Base-by-base conservation (phyloP, 108 stramenopile genomes). In the Nitzschia sp. region DNA sequence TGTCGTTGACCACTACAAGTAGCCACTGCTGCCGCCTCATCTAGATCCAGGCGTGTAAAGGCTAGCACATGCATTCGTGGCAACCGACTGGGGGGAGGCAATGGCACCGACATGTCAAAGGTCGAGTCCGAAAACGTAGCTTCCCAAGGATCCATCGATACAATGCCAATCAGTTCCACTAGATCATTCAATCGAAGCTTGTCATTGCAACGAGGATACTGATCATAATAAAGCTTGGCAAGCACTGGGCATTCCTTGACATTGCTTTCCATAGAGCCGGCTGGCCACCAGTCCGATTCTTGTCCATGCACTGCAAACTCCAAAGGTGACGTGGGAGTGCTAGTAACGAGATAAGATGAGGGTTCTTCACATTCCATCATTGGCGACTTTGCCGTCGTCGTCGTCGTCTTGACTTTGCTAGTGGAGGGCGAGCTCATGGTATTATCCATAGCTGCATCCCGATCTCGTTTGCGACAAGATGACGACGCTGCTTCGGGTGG, bases 181-280 rank as follows among this genome's bases (percentile, higher is more conserved):
- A 87, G 15, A 32, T 84, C 81, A 49, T 87, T 87, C 19, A 87
- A 64, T 19, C 34, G 54, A 2, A 87, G 38, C 25, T 38, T 46
- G 21, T 63, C 5, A 0, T 51, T 27, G 1, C 35, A 36, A 28
- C 2, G 18, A 27, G 64, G 64, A 38, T 67, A 76, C 29, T 76
- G 61, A 38, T 82, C 81, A 36, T 86, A 86, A 46, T 78, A 86
- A 15, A 86, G 47, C 51, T 86, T 86, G 27, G 85, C 85, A 35
- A 86, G 36, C 0, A 85, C 63, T 0, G 84, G 81, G 32, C 68
- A 78, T 42, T 74, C 30, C 24, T 53, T 30, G 5, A 36, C 23
- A 18, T 42, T 4, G 42, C 73, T 80, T 55, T 53, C 57, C 13
- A 49, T 35, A 27, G 47, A 55, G 6, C 70, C 73, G 3, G 65